A percentile compares a stretch with the other conserved stretches of the same genome.
Conservation (phyloP, 2,329 filamentous ascomycete genomes). For the Neurospora sp. region DNA sequence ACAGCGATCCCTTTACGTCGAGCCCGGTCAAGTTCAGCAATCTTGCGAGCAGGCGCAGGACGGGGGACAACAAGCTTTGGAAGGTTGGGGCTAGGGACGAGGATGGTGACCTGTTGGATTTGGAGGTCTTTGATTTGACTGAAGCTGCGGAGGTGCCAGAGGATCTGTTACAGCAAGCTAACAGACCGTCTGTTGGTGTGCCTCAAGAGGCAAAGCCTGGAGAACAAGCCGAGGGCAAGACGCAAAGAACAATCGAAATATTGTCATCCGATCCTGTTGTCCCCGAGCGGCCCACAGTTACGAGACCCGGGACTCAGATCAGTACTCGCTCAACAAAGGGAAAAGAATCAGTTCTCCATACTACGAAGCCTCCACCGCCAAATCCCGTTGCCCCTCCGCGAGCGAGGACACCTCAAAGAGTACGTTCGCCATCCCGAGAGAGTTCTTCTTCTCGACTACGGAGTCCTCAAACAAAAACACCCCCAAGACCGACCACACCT, state of each 20-base stretch:
- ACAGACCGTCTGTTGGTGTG: neutral
- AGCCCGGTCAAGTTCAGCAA: conserved; percentile 12
- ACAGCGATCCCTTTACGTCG: conserved; percentile 29
- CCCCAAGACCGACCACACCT: neutral
- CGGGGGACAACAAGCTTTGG: conserved; percentile 50
- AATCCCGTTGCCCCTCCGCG: neutral
- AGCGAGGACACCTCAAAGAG: neutral
- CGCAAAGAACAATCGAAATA: conserved; percentile 6
- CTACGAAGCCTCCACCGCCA: neutral
- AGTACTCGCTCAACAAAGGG: neutral
- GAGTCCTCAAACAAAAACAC: neutral
- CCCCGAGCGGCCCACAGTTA: neutral
- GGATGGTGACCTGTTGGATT: conserved; percentile 53
- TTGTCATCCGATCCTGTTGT: conserved; percentile 5
- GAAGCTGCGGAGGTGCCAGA: conserved; percentile 26
- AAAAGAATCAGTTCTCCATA: neutral
- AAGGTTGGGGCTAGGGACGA: conserved; percentile 56
- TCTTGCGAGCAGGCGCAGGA: conserved; percentile 8
- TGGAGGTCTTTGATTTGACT: conserved; percentile 51
- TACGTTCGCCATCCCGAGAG: neutral
- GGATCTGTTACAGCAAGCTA: neutral
- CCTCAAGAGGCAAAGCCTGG: neutral
- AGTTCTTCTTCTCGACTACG: fast-evolving
- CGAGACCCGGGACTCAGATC: neutral
- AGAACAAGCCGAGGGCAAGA: neutral